Conservation (phyloP, 805 yeast species). For the Candida montana region DNA sequence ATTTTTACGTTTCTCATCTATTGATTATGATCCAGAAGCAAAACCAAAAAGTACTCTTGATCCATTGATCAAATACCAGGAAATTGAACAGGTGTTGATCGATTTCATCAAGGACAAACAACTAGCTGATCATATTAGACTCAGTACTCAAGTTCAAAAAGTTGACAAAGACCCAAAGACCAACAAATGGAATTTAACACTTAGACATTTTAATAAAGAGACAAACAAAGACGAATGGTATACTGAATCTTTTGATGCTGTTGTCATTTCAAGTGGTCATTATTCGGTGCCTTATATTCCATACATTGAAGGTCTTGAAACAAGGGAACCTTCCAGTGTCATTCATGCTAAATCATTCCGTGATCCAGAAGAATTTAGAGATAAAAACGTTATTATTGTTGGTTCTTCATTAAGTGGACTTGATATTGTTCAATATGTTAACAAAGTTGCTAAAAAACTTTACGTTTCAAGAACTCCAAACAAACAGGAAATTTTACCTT, state of each 20-base stretch:
- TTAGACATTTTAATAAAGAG: conserved; percentile 17
- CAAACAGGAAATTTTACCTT: conserved; percentile 40
- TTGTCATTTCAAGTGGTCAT: conserved; percentile 56
- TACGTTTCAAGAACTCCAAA: conserved; percentile 73
- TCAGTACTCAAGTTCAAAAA: conserved; percentile 33
- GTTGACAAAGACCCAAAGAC: conserved; percentile 23
- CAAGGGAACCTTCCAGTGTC: conserved; percentile 36
- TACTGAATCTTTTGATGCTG: conserved; percentile 45
- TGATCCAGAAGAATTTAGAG: conserved; percentile 33
- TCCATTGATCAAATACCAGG: conserved; percentile 33
- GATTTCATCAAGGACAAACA: conserved; percentile 26
- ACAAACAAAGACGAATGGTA: conserved; percentile 35
- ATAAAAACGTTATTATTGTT: conserved; percentile 35
- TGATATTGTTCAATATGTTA: conserved; percentile 38
- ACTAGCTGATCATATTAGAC: conserved; percentile 29
- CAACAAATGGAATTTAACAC: conserved; percentile 35
- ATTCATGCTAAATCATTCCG: conserved; percentile 48
- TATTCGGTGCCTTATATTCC: conserved; percentile 54
- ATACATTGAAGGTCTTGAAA: conserved; percentile 38
- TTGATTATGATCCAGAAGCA: conserved; percentile 21
- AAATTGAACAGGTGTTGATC: conserved; percentile 25
- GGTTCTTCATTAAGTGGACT: conserved; percentile 40
- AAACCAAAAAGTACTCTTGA: conserved; percentile 18
- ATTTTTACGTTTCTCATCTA: conserved; percentile 32
- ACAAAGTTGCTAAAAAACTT: conserved; percentile 32